Evolutionary conservation across 2,329 filamentous ascomycete species (phyloP), one percentile per base, ranked within the genome.

Genomic region (Nigrospora sphaerica): DNA sequence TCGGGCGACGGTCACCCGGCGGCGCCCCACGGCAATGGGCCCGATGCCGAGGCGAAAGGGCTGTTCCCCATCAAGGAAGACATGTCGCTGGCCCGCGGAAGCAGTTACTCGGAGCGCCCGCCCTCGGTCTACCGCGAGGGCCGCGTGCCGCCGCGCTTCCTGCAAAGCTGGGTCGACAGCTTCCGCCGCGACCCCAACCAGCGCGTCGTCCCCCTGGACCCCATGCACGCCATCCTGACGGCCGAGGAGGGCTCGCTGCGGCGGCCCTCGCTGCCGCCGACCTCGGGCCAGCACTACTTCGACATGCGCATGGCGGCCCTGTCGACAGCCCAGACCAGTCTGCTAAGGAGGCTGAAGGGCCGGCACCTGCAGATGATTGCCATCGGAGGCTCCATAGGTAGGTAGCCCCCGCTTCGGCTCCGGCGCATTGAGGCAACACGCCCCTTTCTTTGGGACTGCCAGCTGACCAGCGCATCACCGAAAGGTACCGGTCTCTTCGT

Each of bases 301-400:
- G 77, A 81, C 56, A 53, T 81, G 44, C 72, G 71, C 28, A 66
- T 68, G 55, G 81, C 78, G 41, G 77, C 88, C 60, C 68, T 88
- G 53, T 84, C 90, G 60, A 91, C 88, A 2, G 86, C 88, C 4
- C 77, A 83, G 53, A 85, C 87, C 39, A 81, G 85, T 9, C 74
- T 97, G 43, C 81, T 86, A 43, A 77, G 90, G 58, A 84, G 82
- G 63, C 69, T 95, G 55, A 93, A 95, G 68, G 82, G 83, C 17
- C 77, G 90, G 41, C 92, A 97, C 71, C 63, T 96, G 62, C 91
- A 96, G 71, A 96, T 96, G 92, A 96, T 96, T 73, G 92, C 92
- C 13, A 95, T 96, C 55, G 90, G 90, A 56, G 91, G 91, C 38
- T 92, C 87, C 12, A 95, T 95, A 58, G 87, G 86, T 80, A 70